Percentiles rank a stretch among this genome's conserved stretches.
phyloP scores from a whole-genome alignment of 208 protist species.

The Crithidia sp. region DNA sequence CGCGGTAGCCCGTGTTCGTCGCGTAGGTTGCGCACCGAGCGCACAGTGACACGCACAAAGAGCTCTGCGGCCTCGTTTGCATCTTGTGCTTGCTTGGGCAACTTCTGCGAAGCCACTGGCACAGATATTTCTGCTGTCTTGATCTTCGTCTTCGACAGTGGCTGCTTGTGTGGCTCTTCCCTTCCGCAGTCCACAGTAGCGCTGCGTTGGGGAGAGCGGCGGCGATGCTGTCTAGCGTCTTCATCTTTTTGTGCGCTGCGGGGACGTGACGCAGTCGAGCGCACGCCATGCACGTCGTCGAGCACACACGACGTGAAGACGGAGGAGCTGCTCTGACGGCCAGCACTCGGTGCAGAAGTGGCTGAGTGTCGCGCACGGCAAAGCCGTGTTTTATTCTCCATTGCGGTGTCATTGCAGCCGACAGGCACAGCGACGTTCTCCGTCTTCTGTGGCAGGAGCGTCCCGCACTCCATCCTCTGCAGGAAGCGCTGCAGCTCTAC shows the following conservation, averaged over 20 bases:
- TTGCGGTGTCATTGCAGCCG: neutral
- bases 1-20: constrained; percentile 13
- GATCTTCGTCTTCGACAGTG: neutral
- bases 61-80: too few relatives aligned
- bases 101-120: too few relatives aligned
- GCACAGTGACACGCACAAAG: neutral
- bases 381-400: neutral
- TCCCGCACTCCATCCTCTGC: neutral
- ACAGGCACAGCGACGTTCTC: neutral
- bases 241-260: too few relatives aligned
- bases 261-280: neutral
- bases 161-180: neutral
- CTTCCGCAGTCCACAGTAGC: neutral
- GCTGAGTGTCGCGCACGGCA: neutral
- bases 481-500: constrained; percentile 9
- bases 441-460: neutral
- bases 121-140: too few relatives aligned
- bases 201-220: neutral
- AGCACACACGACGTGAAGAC: constrained; percentile 1
- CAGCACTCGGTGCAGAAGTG: neutral
- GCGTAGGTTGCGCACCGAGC: neutral
- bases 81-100: too few relatives aligned
- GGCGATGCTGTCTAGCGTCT: too few relatives aligned
- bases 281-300: neutral
- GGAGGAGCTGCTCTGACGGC: neutral